Conservation (phyloP, 495 filamentous ascomycete genomes). For the Pyrenula massariospora region DNA sequence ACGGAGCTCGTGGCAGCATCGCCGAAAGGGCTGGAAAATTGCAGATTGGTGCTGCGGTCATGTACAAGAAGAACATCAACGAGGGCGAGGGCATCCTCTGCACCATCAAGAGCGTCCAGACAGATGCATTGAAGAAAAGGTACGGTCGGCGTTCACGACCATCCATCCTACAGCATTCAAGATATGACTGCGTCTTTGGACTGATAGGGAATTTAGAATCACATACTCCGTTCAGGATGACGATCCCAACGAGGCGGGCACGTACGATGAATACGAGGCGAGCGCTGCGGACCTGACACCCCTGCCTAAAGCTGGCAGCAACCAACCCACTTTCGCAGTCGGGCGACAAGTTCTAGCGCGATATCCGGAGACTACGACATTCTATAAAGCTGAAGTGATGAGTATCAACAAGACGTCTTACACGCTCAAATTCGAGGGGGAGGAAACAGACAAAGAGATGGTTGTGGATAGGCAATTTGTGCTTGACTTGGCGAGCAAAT, state of each 20-base stretch:
- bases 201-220: too few species aligned
- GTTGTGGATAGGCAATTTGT: conserved; percentile 68
- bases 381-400: conserved; percentile 93
- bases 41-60: conserved; percentile 65
- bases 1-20: conserved; percentile 33
- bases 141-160: too few species aligned
- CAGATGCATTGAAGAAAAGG: conserved; percentile 74
- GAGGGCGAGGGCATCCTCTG: conserved; percentile 74
- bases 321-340: conserved; percentile 57
- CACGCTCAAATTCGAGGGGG: conserved; percentile 71
- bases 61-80: conserved; percentile 62
- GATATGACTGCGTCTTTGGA: too few species aligned
- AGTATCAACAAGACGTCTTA: conserved; percentile 53
- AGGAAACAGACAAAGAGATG: conserved; percentile 72
- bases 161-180: too few species aligned
- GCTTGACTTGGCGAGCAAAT: conserved; percentile 56
- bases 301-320: conserved; percentile 51
- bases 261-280: conserved; percentile 65
- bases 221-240: conserved; percentile 93
- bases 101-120: conserved; percentile 70
- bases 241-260: conserved; percentile 70
- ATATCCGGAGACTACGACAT: conserved; percentile 89
- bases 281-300: conserved; percentile 72
- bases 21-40: conserved; percentile 44
- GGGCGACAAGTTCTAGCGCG: conserved; percentile 74